A percentile compares a stretch with the other conserved stretches of the same genome.
phyloP scores from a whole-genome alignment of 2,329 filamentous ascomycete genomes.

The Magnaporthiopsis poae region DNA sequence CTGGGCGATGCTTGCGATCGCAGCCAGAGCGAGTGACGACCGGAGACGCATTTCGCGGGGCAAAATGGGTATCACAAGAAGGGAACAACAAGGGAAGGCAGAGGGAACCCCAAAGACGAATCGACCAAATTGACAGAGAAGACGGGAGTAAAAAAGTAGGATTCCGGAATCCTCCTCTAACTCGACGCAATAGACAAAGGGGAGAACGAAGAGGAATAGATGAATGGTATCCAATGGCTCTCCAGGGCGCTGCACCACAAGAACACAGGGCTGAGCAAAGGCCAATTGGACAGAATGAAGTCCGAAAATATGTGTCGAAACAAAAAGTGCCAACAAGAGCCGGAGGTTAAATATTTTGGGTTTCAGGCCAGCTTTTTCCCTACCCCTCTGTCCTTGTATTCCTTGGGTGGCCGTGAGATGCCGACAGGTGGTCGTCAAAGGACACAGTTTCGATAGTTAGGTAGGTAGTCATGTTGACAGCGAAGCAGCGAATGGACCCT shows the following conservation, averaged over 20 bases:
- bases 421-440: background rate
- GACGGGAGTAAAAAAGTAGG: background rate
- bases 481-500: background rate
- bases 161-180: no score
- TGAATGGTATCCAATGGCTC: background rate
- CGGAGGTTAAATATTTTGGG: background rate
- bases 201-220: background rate
- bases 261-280: background rate
- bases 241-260: background rate
- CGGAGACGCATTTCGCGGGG: constrained; percentile 12
- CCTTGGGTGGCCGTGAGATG: background rate
- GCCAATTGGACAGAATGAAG: background rate
- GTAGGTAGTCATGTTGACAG: background rate
- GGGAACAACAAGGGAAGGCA: background rate
- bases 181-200: background rate
- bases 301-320: background rate
- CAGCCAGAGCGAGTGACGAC: constrained; percentile 13
- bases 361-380: background rate
- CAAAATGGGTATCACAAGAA: background rate
- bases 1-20: constrained; percentile 32
- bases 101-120: background rate
- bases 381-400: background rate
- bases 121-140: background rate
- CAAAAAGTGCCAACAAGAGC: background rate
- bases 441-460: background rate